phyloP scores from a whole-genome alignment of 1,284 basidiomycete species.

The Stygiomarasmius scandens region DNA sequence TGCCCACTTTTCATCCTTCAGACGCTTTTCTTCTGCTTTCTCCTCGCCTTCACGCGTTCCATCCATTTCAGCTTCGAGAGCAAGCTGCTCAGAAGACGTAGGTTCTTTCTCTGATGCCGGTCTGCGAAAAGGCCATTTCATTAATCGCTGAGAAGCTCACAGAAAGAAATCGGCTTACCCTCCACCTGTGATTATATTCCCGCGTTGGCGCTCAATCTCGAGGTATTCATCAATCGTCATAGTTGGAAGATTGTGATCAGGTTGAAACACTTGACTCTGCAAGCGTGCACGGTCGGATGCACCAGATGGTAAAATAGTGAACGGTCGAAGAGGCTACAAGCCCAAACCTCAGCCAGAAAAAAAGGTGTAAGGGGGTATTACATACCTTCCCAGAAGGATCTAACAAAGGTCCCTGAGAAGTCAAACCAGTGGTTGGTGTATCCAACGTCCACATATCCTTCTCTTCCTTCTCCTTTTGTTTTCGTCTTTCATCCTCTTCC shows the following conservation, averaged over 20 bases:
- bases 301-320: constrained; percentile 85
- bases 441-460: constrained; percentile 84
- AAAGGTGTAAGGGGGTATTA: not conserved
- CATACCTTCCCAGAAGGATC: constrained; percentile 76
- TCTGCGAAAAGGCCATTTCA: constrained; percentile 40
- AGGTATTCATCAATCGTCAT: constrained; percentile 98
- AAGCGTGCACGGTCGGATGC: constrained; percentile 69
- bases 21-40: constrained; percentile 76
- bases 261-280: constrained; percentile 82
- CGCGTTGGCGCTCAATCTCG: constrained; percentile 80
- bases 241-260: constrained; percentile 87
- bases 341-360: not conserved
- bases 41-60: constrained; percentile 72
- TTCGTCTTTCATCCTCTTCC: constrained; percentile 40
- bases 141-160: constrained; percentile 7
- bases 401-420: constrained; percentile 68
- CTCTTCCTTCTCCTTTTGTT: constrained; percentile 36
- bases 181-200: constrained; percentile 87
- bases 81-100: constrained; percentile 79
- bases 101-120: constrained; percentile 66
- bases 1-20: constrained; percentile 89
- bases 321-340: constrained; percentile 54
- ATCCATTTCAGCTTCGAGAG: constrained; percentile 81
- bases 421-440: constrained; percentile 38
- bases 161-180: constrained; percentile 57